These are phyloP conservation scores for Lasiodiplodia theobromae DNA, from an alignment of 2,329 filamentous ascomycete species.

Conservation along the genomic window DNA sequence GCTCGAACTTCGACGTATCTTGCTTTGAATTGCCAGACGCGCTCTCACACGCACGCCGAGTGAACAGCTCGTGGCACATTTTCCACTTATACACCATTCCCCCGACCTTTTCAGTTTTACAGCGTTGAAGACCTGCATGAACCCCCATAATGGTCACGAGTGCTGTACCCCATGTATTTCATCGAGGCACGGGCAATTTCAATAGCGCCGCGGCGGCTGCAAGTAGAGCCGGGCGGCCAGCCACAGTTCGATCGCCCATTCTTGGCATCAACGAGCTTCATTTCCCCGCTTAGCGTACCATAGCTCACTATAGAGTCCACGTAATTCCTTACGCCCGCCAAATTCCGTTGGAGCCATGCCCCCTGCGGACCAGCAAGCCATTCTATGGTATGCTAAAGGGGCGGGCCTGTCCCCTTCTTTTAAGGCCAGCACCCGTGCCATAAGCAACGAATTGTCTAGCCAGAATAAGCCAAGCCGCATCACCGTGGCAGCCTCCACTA, in stretches of 20 bases:
- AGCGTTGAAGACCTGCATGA: neutral
- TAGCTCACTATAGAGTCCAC: neutral
- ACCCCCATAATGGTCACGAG: conserved; percentile 2
- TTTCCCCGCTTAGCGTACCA: conserved; percentile 5
- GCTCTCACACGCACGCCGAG: conserved; percentile 19
- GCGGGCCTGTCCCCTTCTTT: conserved; percentile 8
- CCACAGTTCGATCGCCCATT: conserved; percentile 2
- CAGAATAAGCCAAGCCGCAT: conserved; percentile 4
- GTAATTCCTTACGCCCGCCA: neutral
- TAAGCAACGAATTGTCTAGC: neutral
- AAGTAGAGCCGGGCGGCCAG: conserved; percentile 7
- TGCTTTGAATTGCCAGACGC: conserved; percentile 2
- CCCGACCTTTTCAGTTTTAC: neutral
- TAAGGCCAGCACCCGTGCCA: neutral
- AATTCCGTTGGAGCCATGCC: conserved; percentile 1
- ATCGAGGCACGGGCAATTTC: conserved; percentile 4
- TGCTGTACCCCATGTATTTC: neutral
- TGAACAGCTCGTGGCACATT: neutral
- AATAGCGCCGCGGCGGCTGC: conserved; percentile 12
- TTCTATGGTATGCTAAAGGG: neutral
- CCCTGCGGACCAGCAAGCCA: neutral
- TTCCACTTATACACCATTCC: neutral
- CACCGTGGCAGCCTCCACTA: neutral
- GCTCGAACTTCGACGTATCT: neutral
- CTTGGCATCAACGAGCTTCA: conserved; percentile 9